Conservation (phyloP, 1,284 basidiomycete species). For the Anthracocystis setariae region DNA sequence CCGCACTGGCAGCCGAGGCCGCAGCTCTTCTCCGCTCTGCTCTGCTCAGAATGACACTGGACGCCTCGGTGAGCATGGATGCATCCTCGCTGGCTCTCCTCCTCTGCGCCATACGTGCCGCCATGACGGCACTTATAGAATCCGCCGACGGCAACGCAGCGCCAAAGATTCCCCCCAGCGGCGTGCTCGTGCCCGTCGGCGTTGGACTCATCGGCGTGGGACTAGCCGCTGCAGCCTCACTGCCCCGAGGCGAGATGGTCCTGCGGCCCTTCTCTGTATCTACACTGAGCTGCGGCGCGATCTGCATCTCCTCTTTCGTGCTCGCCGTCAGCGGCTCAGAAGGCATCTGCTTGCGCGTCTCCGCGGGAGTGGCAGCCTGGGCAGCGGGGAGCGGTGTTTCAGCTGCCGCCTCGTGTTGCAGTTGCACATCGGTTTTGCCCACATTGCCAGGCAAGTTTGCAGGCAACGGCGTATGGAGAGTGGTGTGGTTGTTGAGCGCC, state of each 20-base stretch:
- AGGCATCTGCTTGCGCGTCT: constrained; percentile 14
- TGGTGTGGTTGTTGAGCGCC: constrained; percentile 27
- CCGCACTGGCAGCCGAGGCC: constrained; percentile 6
- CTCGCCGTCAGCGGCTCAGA: constrained; percentile 41
- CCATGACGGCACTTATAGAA: constrained; percentile 12
- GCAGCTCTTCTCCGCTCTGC: constrained; percentile 18
- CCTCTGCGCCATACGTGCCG: constrained; percentile 28
- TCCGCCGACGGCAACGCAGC: constrained; percentile 14
- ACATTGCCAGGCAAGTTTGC: constrained; percentile 15
- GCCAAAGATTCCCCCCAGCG: constrained; percentile 27
- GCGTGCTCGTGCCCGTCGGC: constrained; percentile 1
- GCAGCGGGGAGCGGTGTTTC: neutral
- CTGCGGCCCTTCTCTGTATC: constrained; percentile 26
- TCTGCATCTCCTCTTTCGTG: constrained; percentile 24
- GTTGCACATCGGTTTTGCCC: constrained; percentile 37
- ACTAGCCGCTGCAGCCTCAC: neutral
- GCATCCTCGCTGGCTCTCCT: constrained; percentile 28
- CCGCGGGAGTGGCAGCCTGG: constrained; percentile 9
- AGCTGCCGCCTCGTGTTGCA: constrained; percentile 16
- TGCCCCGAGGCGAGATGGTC: neutral
- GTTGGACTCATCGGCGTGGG: constrained; percentile 3
- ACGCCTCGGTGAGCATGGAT: neutral
- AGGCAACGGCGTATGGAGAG: constrained; percentile 2
- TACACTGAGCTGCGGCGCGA: constrained; percentile 13
- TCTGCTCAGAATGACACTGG: neutral